Conservation (phyloP, 192 early-diverging fungal genomes). For the Chytriomyces hyalinus region DNA sequence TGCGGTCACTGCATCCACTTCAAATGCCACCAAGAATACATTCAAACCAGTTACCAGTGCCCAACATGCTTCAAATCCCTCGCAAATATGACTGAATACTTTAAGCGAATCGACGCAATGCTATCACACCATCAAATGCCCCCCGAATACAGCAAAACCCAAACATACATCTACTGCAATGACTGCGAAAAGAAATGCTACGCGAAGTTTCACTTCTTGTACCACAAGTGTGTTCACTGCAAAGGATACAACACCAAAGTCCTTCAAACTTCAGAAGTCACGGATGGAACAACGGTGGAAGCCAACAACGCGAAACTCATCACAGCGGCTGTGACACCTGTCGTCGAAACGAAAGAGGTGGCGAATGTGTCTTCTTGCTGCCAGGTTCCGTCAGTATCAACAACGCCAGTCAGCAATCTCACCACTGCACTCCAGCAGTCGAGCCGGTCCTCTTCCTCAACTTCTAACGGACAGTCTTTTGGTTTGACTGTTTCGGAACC, state of each 20-base stretch:
- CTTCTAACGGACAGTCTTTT: background rate
- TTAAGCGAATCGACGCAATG: slow-evolving; percentile 79
- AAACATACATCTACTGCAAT: slow-evolving; percentile 86
- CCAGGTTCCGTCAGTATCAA: background rate
- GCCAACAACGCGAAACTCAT: slow-evolving; percentile 1
- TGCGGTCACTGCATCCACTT: slow-evolving; percentile 95
- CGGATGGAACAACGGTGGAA: slow-evolving; percentile 24
- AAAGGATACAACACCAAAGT: slow-evolving; percentile 89
- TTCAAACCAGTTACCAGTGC: slow-evolving; percentile 92
- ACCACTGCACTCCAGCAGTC: slow-evolving; percentile 6
- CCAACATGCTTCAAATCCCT: slow-evolving; percentile 93
- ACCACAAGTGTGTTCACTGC: slow-evolving; percentile 91
- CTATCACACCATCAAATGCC: slow-evolving; percentile 88
- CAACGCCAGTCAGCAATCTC: background rate
- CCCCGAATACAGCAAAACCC: slow-evolving; percentile 77
- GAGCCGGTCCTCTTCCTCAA: background rate
- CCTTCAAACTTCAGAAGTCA: slow-evolving; percentile 61
- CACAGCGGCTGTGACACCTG: background rate
- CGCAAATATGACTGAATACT: slow-evolving; percentile 81
- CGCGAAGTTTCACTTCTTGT: slow-evolving; percentile 92
- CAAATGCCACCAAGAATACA: slow-evolving; percentile 80
- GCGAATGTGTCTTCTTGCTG: slow-evolving; percentile 6
- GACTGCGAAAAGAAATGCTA: slow-evolving; percentile 88
- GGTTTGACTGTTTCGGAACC: slow-evolving; percentile 1
- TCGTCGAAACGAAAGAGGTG: background rate